Evolutionary conservation across 495 filamentous ascomycete genomes (phyloP).

Genomic region (Aspergillus nidulans): DNA sequence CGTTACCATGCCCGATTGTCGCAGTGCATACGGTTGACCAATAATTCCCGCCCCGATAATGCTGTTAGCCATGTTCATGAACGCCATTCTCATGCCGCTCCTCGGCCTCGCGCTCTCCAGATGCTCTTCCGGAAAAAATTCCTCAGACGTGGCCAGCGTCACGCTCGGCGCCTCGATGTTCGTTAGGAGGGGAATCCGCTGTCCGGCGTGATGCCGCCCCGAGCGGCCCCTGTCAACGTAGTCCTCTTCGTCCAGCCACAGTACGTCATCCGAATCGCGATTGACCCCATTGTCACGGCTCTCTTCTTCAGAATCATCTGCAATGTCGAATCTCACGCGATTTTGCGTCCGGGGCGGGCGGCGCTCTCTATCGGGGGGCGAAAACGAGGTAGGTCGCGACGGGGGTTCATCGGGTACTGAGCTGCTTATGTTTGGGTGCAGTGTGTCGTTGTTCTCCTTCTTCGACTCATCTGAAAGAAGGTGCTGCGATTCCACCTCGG

Average conservation of each 20-base stretch:
- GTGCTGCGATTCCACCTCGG: slow-evolving; percentile 26
- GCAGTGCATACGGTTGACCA: slow-evolving; percentile 91
- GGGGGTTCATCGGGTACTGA: slow-evolving; percentile 18
- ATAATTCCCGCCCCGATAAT: slow-evolving; percentile 99
- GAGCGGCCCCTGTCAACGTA: slow-evolving; percentile 31
- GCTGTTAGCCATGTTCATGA: slow-evolving; percentile 99
- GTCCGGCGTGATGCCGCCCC: slow-evolving; percentile 28
- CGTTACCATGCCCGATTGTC: slow-evolving; percentile 77
- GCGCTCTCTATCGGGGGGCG: slow-evolving; percentile 40
- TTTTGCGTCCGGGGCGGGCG: slow-evolving; percentile 74
- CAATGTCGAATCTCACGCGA: slow-evolving; percentile 85
- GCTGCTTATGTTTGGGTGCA: slow-evolving; percentile 18
- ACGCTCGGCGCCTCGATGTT: slow-evolving; percentile 84
- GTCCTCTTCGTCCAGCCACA: slow-evolving; percentile 57
- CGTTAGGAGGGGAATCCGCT: slow-evolving; percentile 71
- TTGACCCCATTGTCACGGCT: slow-evolving; percentile 33
- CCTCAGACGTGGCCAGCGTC: slow-evolving; percentile 63
- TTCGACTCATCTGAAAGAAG: slow-evolving; percentile 23
- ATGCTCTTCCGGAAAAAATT: slow-evolving; percentile 56
- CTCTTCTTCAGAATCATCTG: slow-evolving; percentile 32
- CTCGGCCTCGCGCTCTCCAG: slow-evolving; percentile 59
- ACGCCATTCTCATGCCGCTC: slow-evolving; percentile 64
- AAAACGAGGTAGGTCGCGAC: slow-evolving; percentile 44
- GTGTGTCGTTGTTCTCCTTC: slow-evolving; percentile 27
- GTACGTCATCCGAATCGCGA: slow-evolving; percentile 39